Evolutionary conservation across 2,329 filamentous ascomycete genomes (phyloP).

Genomic region (Nothomitra cinnamomea): DNA sequence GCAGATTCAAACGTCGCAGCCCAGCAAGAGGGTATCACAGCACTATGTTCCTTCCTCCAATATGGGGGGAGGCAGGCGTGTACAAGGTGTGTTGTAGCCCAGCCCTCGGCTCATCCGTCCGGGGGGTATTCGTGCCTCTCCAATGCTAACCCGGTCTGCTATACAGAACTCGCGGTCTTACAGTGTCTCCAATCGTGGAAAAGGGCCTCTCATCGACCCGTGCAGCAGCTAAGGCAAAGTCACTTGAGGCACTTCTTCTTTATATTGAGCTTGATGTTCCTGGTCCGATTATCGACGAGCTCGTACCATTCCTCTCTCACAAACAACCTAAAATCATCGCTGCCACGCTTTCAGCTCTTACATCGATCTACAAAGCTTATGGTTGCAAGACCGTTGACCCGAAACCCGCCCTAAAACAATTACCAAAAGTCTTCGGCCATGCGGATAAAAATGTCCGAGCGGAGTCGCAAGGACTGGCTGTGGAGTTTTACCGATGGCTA

Average conservation of each 20-base stretch:
- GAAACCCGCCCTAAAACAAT: slow-evolving; percentile 70
- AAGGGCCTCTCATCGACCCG: slow-evolving; percentile 81
- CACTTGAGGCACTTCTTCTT: slow-evolving; percentile 71
- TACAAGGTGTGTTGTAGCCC: slow-evolving; percentile 35
- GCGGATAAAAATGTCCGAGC: slow-evolving; percentile 97
- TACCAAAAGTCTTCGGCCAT: slow-evolving; percentile 86
- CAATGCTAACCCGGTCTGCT: not conserved
- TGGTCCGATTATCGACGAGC: slow-evolving; percentile 74
- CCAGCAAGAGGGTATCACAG: slow-evolving; percentile 78
- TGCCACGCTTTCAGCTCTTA: slow-evolving; percentile 58
- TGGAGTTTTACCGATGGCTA: slow-evolving; percentile 93
- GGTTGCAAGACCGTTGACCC: slow-evolving; percentile 90
- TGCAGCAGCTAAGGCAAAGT: slow-evolving; percentile 72
- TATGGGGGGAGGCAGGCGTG: slow-evolving; percentile 70
- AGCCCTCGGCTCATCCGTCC: not conserved
- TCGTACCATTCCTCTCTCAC: slow-evolving; percentile 65
- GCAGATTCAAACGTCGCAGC: slow-evolving; percentile 93
- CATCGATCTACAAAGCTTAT: slow-evolving; percentile 78
- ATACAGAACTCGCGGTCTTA: slow-evolving; percentile 50
- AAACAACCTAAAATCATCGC: slow-evolving; percentile 84
- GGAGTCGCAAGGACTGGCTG: slow-evolving; percentile 76
- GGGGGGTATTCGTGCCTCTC: not conserved
- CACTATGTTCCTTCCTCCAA: slow-evolving; percentile 83
- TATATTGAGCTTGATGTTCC: slow-evolving; percentile 82
- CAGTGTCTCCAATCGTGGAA: slow-evolving; percentile 67